Evolutionary conservation across 2,329 filamentous ascomycete genomes (phyloP).

Genomic region (Penicillium palitans): DNA sequence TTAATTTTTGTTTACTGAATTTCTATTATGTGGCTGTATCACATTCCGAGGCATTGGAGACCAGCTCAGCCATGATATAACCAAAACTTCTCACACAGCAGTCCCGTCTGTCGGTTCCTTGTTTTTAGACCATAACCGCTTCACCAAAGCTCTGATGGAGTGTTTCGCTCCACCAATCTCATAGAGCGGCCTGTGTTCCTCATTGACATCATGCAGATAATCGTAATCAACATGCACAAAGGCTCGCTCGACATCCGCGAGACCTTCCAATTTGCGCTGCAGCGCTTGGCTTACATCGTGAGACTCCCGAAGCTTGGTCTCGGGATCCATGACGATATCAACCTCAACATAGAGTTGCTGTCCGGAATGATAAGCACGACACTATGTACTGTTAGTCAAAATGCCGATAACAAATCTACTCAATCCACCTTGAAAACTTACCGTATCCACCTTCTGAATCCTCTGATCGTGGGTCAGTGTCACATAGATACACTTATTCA

Average conservation of each 20-base stretch:
- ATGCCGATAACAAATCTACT: background rate
- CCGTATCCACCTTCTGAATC: conserved; percentile 14
- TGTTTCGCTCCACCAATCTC: conserved; percentile 4
- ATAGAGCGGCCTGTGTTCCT: conserved; percentile 6
- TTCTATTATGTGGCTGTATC: background rate
- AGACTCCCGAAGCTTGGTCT: conserved; percentile 13
- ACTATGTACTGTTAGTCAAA: conserved; percentile 4
- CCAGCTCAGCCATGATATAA: background rate
- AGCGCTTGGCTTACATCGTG: conserved; percentile 16
- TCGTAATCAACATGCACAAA: conserved; percentile 21
- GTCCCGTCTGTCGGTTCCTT: background rate
- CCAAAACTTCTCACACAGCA: background rate
- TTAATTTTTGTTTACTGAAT: background rate
- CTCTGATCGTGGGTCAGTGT: conserved; percentile 13
- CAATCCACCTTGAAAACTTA: background rate
- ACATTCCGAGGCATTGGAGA: background rate
- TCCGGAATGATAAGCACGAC: conserved; percentile 12
- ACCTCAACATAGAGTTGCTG: conserved; percentile 15
- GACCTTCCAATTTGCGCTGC: conserved; percentile 16
- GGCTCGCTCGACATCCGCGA: conserved; percentile 12
- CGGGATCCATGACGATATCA: conserved; percentile 16
- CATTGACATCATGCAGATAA: conserved; percentile 10
- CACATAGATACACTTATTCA: conserved; percentile 16
- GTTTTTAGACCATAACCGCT: background rate
- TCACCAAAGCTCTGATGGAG: conserved; percentile 5